Evolutionary conservation across 768 basidiomycete genomes (phyloP).

Genomic region (Tylopilus cervinicoccineus): DNA sequence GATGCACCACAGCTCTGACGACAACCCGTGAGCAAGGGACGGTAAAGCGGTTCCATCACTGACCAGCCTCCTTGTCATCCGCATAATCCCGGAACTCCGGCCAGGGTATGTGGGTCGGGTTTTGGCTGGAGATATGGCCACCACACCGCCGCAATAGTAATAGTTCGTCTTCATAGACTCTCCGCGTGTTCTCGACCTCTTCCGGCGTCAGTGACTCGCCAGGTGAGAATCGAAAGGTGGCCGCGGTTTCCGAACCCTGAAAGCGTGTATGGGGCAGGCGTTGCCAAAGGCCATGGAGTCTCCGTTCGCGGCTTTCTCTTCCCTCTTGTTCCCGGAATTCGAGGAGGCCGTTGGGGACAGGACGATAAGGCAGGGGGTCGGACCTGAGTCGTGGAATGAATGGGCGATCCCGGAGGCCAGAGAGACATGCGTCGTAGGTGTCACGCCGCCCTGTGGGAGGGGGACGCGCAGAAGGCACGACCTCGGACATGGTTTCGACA

Average conservation of each 20-base stretch:
- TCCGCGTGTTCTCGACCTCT: constrained; percentile 58
- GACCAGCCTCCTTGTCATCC: constrained; percentile 77
- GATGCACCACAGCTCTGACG: constrained; percentile 81
- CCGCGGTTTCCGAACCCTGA: constrained; percentile 24
- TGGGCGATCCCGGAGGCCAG: constrained; percentile 52
- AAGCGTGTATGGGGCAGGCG: constrained; percentile 40
- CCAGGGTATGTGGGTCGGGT: constrained; percentile 55
- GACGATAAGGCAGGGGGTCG: constrained; percentile 41
- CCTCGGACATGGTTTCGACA: constrained; percentile 24
- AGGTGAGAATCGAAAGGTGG: constrained; percentile 9
- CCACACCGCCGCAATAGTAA: constrained; percentile 57
- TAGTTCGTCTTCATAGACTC: constrained; percentile 77
- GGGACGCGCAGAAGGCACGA: constrained; percentile 16
- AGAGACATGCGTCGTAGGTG: constrained; percentile 47
- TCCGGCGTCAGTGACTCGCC: constrained; percentile 40
- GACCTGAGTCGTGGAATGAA: constrained; percentile 58
- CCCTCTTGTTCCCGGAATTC: constrained; percentile 69
- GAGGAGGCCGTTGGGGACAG: constrained; percentile 46
- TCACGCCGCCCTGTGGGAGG: constrained; percentile 46
- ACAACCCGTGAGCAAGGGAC: constrained; percentile 15
- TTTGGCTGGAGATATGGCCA: constrained; percentile 39
- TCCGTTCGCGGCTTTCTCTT: constrained; percentile 52
- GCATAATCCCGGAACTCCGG: constrained; percentile 72
- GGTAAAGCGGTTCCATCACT: constrained; percentile 27
- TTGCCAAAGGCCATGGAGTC: constrained; percentile 61